Evolutionary conservation across 306 rosid species (phyloP).

Genomic region (Vigna trinervia): DNA sequence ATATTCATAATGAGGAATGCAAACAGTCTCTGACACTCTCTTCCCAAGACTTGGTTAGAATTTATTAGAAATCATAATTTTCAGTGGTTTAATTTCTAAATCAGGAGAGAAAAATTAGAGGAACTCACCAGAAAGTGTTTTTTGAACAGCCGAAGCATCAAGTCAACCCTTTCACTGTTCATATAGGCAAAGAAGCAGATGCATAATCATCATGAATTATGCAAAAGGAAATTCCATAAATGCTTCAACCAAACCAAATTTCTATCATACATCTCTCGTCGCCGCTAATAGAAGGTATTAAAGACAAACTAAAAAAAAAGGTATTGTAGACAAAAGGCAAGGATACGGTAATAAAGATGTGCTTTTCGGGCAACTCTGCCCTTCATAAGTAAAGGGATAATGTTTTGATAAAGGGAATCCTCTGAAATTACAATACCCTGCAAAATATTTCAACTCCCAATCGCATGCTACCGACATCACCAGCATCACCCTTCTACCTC

Average conservation of each 20-base stretch:
- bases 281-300: neutral
- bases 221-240: neutral
- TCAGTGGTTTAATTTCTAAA: no score
- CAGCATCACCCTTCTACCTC: neutral
- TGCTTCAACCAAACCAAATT: conserved; percentile 9
- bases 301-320: neutral
- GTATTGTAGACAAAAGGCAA: neutral
- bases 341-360: neutral
- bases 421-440: neutral
- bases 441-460: neutral
- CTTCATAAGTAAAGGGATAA: neutral
- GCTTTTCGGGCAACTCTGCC: neutral
- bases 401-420: no score
- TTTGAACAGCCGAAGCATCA: neutral
- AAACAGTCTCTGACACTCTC: no score
- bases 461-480: neutral
- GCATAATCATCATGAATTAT: neutral
- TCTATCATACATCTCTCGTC: neutral
- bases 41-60: no score
- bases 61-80: no score
- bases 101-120: no score
- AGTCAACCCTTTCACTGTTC: neutral
- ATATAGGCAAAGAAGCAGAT: neutral
- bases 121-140: no score
- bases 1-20: neutral